Percentiles rank a stretch among this genome's conserved stretches.
Conservation (phyloP, 306 rosid species). For the Comarum palustre region DNA sequence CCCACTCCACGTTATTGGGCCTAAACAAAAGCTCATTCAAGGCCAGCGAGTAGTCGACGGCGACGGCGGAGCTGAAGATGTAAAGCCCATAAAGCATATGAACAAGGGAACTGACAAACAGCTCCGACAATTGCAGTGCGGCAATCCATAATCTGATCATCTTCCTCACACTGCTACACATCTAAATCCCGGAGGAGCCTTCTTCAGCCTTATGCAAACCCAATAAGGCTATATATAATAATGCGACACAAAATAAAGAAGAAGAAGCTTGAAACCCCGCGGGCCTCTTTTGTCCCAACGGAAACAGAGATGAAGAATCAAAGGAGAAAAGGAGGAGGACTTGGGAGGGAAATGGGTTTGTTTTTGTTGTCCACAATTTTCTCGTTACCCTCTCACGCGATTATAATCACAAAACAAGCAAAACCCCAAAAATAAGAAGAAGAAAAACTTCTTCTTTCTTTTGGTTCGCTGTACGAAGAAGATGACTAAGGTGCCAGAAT, state of each 20-base stretch:
- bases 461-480: background rate
- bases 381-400: conserved; percentile 17
- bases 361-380: conserved; percentile 15
- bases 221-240: background rate
- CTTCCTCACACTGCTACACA: background rate
- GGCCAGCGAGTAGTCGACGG: conserved; percentile 68
- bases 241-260: background rate
- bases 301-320: no score
- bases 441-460: background rate
- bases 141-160: conserved; percentile 66
- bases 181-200: conserved; percentile 7
- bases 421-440: background rate
- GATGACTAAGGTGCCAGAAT: background rate
- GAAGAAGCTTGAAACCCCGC: conserved; percentile 14
- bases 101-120: conserved; percentile 61
- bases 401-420: background rate
- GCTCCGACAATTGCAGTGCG: conserved; percentile 56
- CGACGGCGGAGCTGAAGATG: conserved; percentile 83
- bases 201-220: background rate
- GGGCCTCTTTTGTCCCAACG: background rate
- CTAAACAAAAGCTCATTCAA: conserved; percentile 46
- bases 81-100: conserved; percentile 83
- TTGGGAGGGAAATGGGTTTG: background rate
- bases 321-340: background rate
- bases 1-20: conserved; percentile 11